Base-by-base conservation (phyloP, 345 rosid genomes). In the Lagerstroemia speciosa region DNA sequence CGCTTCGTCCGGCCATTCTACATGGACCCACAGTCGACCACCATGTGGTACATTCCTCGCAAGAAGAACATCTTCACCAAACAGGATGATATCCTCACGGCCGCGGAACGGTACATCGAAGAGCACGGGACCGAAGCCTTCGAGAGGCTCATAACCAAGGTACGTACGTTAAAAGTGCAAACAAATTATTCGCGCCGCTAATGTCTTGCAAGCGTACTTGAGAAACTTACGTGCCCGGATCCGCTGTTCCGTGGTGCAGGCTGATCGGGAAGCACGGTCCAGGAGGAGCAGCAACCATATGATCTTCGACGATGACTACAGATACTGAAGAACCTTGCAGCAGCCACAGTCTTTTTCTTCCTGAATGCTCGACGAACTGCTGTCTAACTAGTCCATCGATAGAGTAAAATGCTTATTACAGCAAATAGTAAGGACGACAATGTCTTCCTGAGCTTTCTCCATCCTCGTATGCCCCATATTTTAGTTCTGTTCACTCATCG, bases 291-390 rank as follows among this genome's bases (percentile, higher is more conserved):
- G 74, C 75, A 84, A 92, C 61, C 83, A 89, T 78, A 81, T 80
- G 83, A 82, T 87, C 74, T 89, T 89, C 72, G 93, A 92, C 31
- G 98, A 92, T 71, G 96, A 92, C 65, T 89, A 86, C 73, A 82
- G 78, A 67, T 92, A 89, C 73, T 89, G 81, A 80, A 43, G 66
- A 20, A 48, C 58, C 58, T 20, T 52, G 8, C 27, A 52, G 26
- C 27, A 52, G 9, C 58, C 2, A 20, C 4, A 1, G 4, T 43
- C 48, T 43, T 16, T 43, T 16, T 0, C 19, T 4, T 19, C 48
- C 16, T 0, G 48, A 16, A 43, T 3, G 16, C 48, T 43, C 20
- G 17, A 43, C 19, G 15, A 10, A 19, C 48, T 43, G 48, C 48
- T 10, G 48, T 43, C 19, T 3, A 43, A 16, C 48, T 43, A 3